phyloP scores from a whole-genome alignment of 768 basidiomycete species.

The Calocybe gangraenosa region DNA sequence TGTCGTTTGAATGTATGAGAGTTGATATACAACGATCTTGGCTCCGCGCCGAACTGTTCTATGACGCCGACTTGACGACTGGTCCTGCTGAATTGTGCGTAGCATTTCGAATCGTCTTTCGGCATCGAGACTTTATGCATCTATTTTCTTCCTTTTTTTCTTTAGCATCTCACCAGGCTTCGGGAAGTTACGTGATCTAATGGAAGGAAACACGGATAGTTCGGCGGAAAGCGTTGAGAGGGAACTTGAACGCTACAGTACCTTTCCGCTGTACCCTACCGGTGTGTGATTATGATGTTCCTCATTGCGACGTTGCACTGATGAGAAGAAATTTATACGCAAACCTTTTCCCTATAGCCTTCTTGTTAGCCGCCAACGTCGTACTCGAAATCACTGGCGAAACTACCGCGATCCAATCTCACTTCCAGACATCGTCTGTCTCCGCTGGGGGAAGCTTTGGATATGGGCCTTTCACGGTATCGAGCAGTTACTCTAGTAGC shows the following conservation, averaged over 20 bases:
- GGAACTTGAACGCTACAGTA: background rate
- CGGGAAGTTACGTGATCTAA: background rate
- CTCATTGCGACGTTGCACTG: background rate
- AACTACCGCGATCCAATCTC: background rate
- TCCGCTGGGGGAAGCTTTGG: background rate
- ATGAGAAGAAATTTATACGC: too few relatives aligned
- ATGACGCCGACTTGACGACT: background rate
- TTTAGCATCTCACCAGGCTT: background rate
- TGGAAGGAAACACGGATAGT: background rate
- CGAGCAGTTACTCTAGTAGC: background rate
- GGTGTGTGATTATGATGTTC: background rate
- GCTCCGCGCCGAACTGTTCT: background rate
- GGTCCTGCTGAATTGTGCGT: background rate
- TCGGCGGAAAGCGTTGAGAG: background rate
- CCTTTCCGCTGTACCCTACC: background rate
- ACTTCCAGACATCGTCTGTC: background rate
- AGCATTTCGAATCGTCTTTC: background rate
- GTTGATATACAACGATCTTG: background rate
- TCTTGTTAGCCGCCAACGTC: constrained; percentile 5
- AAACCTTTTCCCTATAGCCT: too few relatives aligned
- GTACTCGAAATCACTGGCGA: constrained; percentile 1
- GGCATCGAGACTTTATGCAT: too few relatives aligned
- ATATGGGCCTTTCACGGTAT: constrained; percentile 4
- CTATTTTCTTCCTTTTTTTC: background rate
- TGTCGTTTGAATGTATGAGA: background rate